Base-by-base conservation (phyloP, 192 early-diverging fungal genomes). In the Coemansia reversa region DNA sequence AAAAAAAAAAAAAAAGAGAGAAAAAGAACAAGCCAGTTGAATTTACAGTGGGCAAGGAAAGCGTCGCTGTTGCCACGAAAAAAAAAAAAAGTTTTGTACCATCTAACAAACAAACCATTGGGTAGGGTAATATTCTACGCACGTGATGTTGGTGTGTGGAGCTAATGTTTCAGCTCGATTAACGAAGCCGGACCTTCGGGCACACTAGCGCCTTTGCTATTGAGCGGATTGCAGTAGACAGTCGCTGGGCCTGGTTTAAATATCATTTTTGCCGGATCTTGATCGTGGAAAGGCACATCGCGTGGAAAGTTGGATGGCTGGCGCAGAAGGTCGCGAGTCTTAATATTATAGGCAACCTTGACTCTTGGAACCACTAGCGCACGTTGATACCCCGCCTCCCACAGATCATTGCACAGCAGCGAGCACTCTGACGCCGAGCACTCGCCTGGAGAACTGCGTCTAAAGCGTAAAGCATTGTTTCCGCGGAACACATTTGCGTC, bases 371-470 rank as follows among this genome's bases (percentile, higher is more conserved):
- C 83, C 4, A 81, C 68, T 8, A 82, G 45, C 7, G 66, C 67
- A 24, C 79, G 63, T 32, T 42, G 53, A 14, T 58, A 69, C 39
- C 83, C 83, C 6, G 27, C 25, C 4, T 30, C 28, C 69, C 72
- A 78, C 69, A 75, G 63, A 58, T 84, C 83, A 33, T 82, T 82
- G 64, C 76, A 79, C 39, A 84, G 52, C 8, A 82, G 66, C 42
- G 80, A 82, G 53, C 83, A 84, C 53, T 84, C 83, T 2, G 80
- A 82, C 16, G 83, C 83, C 16, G 75, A 74, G 56, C 83, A 84
- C 58, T 84, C 80, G 14, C 51, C 52, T 0, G 56, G 51, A 16
- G 23, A 30, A 60, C 66, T 65, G 9, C 79, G 68, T 19, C 72
- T 52, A 24, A 70, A 67, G 16, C 62, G 60, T 51, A 77, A 53